Evolutionary conservation across 805 yeast species (phyloP).

Genomic region (Candida tammaniensis): DNA sequence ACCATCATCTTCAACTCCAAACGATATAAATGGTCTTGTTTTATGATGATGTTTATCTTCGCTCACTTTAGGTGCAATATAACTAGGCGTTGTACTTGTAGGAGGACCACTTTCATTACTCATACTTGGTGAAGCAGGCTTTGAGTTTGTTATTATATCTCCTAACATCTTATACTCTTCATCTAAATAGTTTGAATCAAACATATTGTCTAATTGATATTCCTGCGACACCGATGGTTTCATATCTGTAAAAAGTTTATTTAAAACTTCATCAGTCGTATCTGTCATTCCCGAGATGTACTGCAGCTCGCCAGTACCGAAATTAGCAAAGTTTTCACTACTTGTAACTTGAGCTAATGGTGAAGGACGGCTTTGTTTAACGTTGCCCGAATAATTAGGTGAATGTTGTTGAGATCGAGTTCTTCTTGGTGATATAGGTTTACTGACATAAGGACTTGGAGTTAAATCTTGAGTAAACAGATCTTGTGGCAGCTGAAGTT

Average conservation of each 20-base stretch:
- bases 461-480: too few relatives aligned
- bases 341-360: constrained; percentile 4
- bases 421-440: too few relatives aligned
- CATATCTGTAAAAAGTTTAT: constrained; percentile 18
- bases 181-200: constrained; percentile 46
- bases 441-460: too few relatives aligned
- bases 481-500: too few relatives aligned
- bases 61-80: constrained; percentile 1
- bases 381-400: too few relatives aligned
- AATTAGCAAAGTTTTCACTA: background rate
- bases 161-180: constrained; percentile 52
- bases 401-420: too few relatives aligned
- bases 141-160: constrained; percentile 43
- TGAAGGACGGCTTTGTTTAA: too few relatives aligned
- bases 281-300: constrained; percentile 17
- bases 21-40: constrained; percentile 41
- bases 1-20: constrained; percentile 19
- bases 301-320: background rate
- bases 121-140: constrained; percentile 35
- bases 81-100: constrained; percentile 3
- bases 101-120: constrained; percentile 1
- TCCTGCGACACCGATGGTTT: constrained; percentile 11
- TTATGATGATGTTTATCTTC: too few relatives aligned
- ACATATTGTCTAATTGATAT: constrained; percentile 14
- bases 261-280: constrained; percentile 28